Evolutionary conservation across 2,329 filamentous ascomycete genomes (phyloP).

Genomic region (Stachybotrys echinatus): DNA sequence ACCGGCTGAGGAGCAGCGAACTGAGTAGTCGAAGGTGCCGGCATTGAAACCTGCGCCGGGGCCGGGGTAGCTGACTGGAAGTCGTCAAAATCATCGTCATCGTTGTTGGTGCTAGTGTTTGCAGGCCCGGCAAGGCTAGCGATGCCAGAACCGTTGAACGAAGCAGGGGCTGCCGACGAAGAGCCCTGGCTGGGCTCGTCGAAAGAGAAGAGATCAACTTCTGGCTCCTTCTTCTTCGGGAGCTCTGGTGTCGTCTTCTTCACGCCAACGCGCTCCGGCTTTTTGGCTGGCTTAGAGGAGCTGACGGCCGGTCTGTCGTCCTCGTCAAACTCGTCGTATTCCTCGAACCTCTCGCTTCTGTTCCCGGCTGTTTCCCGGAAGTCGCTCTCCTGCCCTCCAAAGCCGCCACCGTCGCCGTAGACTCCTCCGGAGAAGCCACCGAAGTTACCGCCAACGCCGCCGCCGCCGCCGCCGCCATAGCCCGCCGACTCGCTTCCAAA

Average conservation of each 20-base stretch:
- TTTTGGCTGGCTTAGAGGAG: slow-evolving; percentile 36
- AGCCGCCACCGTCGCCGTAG: slow-evolving; percentile 93
- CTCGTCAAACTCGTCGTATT: slow-evolving; percentile 96
- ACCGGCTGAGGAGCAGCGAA: slow-evolving; percentile 81
- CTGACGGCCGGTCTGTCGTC: slow-evolving; percentile 43
- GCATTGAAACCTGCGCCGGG: slow-evolving; percentile 42
- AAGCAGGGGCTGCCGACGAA: slow-evolving; percentile 36
- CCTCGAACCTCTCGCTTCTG: slow-evolving; percentile 77
- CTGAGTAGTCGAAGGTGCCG: slow-evolving; percentile 51
- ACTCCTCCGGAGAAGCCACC: slow-evolving; percentile 67
- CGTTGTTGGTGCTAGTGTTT: slow-evolving; percentile 41
- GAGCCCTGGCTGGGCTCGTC: slow-evolving; percentile 63
- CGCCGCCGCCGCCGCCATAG: slow-evolving; percentile 50
- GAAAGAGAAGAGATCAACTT: slow-evolving; percentile 88
- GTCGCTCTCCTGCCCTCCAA: slow-evolving; percentile 71
- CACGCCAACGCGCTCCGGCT: slow-evolving; percentile 22
- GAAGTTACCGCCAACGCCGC: slow-evolving; percentile 29
- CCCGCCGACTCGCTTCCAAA: slow-evolving; percentile 84
- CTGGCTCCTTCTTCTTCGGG: slow-evolving; percentile 79
- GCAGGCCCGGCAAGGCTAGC: slow-evolving; percentile 31
- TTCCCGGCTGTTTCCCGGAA: slow-evolving; percentile 56
- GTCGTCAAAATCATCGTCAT: slow-evolving; percentile 95
- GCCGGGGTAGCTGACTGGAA: slow-evolving; percentile 82
- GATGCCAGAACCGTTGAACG: slow-evolving; percentile 41
- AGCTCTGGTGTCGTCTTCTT: slow-evolving; percentile 51